Conservation (phyloP, 139 green algal species). For the Pseudopediastrum boryanum region DNA sequence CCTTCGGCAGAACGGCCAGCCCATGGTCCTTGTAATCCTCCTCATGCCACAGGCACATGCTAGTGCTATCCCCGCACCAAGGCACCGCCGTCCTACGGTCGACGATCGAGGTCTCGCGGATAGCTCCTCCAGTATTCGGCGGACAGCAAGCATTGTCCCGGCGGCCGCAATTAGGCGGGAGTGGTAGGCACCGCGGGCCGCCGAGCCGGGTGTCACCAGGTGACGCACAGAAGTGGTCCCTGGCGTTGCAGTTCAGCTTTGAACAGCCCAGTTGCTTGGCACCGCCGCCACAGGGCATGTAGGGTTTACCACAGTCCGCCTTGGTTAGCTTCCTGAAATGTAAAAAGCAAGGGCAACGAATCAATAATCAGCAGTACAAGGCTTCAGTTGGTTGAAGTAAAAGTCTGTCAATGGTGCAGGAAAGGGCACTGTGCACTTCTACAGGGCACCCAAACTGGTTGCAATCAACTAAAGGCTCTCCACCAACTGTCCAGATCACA, state of each 20-base stretch:
- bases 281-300: conserved; percentile 16
- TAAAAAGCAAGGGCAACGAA: no score
- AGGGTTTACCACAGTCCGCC: conserved; percentile 22
- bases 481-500: no score
- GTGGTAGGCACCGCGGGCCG: conserved; percentile 32
- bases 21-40: conserved; percentile 12
- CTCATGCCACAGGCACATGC: conserved; percentile 30
- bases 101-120: conserved; percentile 17
- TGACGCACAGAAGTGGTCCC: conserved; percentile 25
- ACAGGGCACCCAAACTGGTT: no score
- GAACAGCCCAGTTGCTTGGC: conserved; percentile 13
- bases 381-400: no score
- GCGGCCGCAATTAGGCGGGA: conserved; percentile 15
- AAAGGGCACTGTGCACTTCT: no score
- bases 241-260: background rate
- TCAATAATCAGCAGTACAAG: no score
- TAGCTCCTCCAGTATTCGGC: conserved; percentile 5
- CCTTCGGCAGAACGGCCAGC: background rate
- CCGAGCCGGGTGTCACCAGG: conserved; percentile 34
- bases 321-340: conserved; percentile 19
- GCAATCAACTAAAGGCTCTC: no score
- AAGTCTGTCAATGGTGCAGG: no score
- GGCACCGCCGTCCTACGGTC: conserved; percentile 19
- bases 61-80: conserved; percentile 17
- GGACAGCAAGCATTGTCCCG: conserved; percentile 28